Evolutionary conservation across 345 rosid species (phyloP).

Genomic region (Salix viminalis): DNA sequence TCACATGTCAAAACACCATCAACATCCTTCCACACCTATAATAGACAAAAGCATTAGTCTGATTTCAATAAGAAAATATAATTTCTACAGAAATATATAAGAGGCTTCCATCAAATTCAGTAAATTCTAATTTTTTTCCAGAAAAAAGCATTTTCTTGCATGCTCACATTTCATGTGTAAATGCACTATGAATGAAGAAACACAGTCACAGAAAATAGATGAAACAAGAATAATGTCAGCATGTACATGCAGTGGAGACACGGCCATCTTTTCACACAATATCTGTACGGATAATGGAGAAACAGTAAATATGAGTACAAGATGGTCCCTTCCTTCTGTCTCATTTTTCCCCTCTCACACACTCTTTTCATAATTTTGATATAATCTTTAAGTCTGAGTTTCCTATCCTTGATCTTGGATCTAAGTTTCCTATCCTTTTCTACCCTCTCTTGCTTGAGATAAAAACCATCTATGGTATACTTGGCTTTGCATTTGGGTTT

Average conservation of each 20-base stretch:
- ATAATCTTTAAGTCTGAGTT: neutral
- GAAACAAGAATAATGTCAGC: neutral
- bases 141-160: neutral
- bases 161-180: neutral
- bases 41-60: neutral
- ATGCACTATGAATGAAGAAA: neutral
- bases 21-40: constrained; percentile 99
- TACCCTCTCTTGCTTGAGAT: neutral
- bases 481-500: neutral
- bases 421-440: neutral
- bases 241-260: neutral
- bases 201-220: neutral
- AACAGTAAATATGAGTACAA: neutral
- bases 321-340: neutral
- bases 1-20: constrained; percentile 99
- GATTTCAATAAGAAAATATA: constrained; percentile 7
- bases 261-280: neutral
- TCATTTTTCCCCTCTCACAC: neutral
- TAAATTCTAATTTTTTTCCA: neutral
- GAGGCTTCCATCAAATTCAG: neutral
- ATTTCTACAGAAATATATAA: neutral
- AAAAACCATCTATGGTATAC: neutral
- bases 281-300: neutral
- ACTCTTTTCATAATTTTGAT: neutral
- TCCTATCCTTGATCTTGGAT: neutral